Evolutionary conservation across 495 filamentous ascomycete genomes (phyloP).

Genomic region (Pseudevernia furfuracea): DNA sequence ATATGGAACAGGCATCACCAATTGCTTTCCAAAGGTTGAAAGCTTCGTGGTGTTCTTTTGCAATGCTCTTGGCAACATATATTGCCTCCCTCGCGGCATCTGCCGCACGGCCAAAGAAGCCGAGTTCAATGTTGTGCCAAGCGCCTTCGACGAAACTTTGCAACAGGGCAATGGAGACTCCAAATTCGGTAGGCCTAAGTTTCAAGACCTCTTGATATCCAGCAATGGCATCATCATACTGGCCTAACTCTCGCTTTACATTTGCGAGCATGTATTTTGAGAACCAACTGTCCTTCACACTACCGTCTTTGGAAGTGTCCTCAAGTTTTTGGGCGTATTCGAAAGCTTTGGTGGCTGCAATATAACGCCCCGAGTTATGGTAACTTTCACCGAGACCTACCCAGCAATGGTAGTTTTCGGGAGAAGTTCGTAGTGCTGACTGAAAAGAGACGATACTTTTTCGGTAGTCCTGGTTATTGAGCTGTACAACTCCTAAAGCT

Average conservation of each 20-base stretch:
- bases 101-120: slow-evolving; percentile 72
- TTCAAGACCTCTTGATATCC: slow-evolving; percentile 66
- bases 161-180: slow-evolving; percentile 75
- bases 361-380: slow-evolving; percentile 83
- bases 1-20: slow-evolving; percentile 81
- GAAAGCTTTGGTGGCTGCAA: slow-evolving; percentile 88
- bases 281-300: slow-evolving; percentile 72
- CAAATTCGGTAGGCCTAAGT: slow-evolving; percentile 63
- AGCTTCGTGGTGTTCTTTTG: slow-evolving; percentile 48
- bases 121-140: slow-evolving; percentile 65
- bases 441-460: slow-evolving; percentile 88
- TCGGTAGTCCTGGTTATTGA: slow-evolving; percentile 85
- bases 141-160: slow-evolving; percentile 80
- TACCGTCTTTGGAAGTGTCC: slow-evolving; percentile 30
- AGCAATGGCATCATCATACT: slow-evolving; percentile 72
- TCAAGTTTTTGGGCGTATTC: slow-evolving; percentile 68
- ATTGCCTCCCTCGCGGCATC: slow-evolving; percentile 58
- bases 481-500: slow-evolving; percentile 91
- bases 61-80: slow-evolving; percentile 44
- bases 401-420: slow-evolving; percentile 87
- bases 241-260: slow-evolving; percentile 80
- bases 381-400: slow-evolving; percentile 94
- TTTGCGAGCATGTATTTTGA: slow-evolving; percentile 96
- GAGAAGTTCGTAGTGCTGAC: slow-evolving; percentile 73
- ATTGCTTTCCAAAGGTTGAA: slow-evolving; percentile 95